Evolutionary conservation across 179 eudicot genomes (phyloP), one percentile per base, ranked within the genome.

Genomic region (Beta corolliflora): DNA sequence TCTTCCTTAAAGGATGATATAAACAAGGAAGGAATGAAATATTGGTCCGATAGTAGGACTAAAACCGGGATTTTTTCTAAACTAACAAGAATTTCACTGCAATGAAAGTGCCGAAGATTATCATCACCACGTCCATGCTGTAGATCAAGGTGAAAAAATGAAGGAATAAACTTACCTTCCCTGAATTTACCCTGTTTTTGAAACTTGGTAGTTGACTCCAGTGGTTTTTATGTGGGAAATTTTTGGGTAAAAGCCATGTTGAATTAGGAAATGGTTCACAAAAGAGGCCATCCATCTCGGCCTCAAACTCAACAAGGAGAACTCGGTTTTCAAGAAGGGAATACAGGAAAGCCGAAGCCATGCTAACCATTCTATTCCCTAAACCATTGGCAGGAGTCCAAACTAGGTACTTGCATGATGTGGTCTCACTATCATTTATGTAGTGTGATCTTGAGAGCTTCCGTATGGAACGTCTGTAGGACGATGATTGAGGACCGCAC

Each of bases 181-280:
- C 77, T 69, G 76, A 68, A 23, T 48, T 18, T 60, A 0, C 69
- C 75, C 58, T 46, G 71, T 16, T 82, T 56, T 80, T 53, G 88
- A 84, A 90, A 79, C 87, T 77, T 29, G 81, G 78, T 21, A 81
- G 67, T 23, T 87, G 66, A 56, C 61, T 72, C 86, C 91, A 90
- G 36, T 81, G 81, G 59, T 81, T 65, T 61, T 52, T 84, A 21
- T 90, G 55, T 13, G 94, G 97, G 76, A 91, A 94, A 58, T 90
- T 88, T 0, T 66, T 41, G 0, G 98, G 97, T 36, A 91, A 89
- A 46, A 89, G 75, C 98, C 98, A 94, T 0, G 98, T 86, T 63
- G 79, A 83, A 15, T 87, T 88, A 0, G 92, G 93, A 85, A 94
- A 92, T 0, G 98, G 96, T 59, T 93, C 94, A 60, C 98, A 93